A percentile compares a stretch with the other conserved stretches of the same genome.
phyloP scores from a whole-genome alignment of 2,329 filamentous ascomycete genomes.

The Ascochyta pisi region DNA sequence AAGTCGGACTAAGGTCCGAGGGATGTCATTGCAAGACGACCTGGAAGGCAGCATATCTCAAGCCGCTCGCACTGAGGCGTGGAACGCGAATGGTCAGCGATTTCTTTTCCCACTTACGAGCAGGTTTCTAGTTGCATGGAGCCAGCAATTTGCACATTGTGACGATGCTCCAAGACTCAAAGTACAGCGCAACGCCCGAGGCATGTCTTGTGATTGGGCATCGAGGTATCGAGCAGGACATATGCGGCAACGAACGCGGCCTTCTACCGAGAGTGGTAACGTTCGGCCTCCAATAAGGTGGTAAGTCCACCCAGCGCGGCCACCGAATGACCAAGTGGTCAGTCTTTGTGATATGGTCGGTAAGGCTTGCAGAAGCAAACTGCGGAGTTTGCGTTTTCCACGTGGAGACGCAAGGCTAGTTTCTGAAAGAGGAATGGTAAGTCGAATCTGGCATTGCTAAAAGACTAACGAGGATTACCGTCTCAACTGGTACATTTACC shows the following conservation, averaged over 20 bases:
- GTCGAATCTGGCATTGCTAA: neutral
- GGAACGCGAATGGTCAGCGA: neutral
- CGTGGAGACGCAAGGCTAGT: slow-evolving; percentile 4
- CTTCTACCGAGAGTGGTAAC: neutral
- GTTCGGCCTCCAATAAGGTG: neutral
- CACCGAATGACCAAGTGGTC: neutral
- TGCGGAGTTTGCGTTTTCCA: slow-evolving; percentile 2
- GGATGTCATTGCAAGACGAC: neutral
- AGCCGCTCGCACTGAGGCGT: neutral
- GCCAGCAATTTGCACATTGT: neutral
- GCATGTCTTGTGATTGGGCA: slow-evolving; percentile 6
- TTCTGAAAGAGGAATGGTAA: slow-evolving; percentile 2
- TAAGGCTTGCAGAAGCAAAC: slow-evolving; percentile 15
- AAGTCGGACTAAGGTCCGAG: slow-evolving; percentile 5
- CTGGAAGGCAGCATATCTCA: neutral
- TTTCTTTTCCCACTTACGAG: slow-evolving; percentile 8
- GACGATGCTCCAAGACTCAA: neutral
- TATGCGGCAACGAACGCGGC: slow-evolving; percentile 2
- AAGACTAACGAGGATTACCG: slow-evolving; percentile 1
- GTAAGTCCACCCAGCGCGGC: neutral
- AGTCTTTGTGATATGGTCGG: slow-evolving; percentile 1
- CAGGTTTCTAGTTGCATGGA: neutral
- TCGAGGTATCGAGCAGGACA: neutral
- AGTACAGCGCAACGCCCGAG: neutral
- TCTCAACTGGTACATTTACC: neutral